These are phyloP conservation scores for Erucastrum elatum DNA, from an alignment of 345 rosid species.

Conservation along the genomic window DNA sequence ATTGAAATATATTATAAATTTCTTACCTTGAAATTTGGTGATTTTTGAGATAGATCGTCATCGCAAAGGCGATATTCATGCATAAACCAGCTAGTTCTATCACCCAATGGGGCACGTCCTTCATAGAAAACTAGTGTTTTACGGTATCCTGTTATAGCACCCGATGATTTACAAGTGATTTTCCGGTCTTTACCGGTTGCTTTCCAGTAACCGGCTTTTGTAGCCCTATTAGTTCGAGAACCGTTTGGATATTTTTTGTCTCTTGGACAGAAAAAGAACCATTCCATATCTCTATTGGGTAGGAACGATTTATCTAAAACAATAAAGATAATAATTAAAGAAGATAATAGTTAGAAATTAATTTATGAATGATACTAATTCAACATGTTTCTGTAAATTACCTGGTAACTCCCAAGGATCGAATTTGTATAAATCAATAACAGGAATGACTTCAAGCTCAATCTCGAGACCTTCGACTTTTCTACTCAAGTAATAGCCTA, in stretches of 20 bases:
- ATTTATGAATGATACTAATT: not conserved
- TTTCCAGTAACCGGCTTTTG: slow-evolving; percentile 41
- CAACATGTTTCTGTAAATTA: not conserved
- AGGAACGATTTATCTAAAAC: slow-evolving; percentile 79
- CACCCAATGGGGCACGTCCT: slow-evolving; percentile 38
- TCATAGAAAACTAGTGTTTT: slow-evolving; percentile 38
- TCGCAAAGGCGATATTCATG: slow-evolving; percentile 37
- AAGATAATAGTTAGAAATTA: not conserved
- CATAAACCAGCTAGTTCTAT: slow-evolving; percentile 37
- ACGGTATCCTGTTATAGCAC: slow-evolving; percentile 19
- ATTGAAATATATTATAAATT: not conserved
- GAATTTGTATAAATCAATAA: slow-evolving; percentile 77
- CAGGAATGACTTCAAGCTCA: slow-evolving; percentile 89
- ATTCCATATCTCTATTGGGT: slow-evolving; percentile 75
- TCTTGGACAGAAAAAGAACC: slow-evolving; percentile 44
- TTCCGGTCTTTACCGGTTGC: slow-evolving; percentile 40
- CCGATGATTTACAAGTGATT: slow-evolving; percentile 41
- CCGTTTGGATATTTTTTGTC: slow-evolving; percentile 40
- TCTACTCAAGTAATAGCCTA: slow-evolving; percentile 77
- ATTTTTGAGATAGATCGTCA: slow-evolving; percentile 42
- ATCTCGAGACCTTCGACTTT: slow-evolving; percentile 66
- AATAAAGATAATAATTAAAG: not conserved
- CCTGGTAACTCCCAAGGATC: slow-evolving; percentile 99
- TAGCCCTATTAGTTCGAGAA: slow-evolving; percentile 36
- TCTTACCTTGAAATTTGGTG: slow-evolving; percentile 55